Base-by-base conservation (phyloP, 139 green algal genomes). In the Microglena sp. region DNA sequence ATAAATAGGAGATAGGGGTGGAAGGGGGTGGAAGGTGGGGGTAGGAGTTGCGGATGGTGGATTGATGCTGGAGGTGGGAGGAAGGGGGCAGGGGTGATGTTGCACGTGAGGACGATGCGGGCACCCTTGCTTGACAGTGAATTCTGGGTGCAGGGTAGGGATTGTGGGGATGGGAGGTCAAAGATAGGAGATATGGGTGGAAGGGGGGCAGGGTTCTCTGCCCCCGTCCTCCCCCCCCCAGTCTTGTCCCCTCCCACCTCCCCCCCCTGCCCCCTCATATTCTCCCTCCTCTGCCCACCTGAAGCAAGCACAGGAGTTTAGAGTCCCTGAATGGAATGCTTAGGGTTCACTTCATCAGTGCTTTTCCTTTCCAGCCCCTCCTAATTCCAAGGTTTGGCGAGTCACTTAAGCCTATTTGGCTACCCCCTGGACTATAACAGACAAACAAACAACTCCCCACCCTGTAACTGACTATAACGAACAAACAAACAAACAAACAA, bases 31-130 rank as follows among this genome's bases (percentile, higher is more conserved):
- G 50, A 31, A 11, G 50, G 11, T 59, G 50, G 15, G 50, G 21
- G 50, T 26, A 6, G 11, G 15, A 32, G 50, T 59, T n/a, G 21
- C 22, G 22, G 6, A 11, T n/a, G 15, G 50, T 59, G 50, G 15
- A n/a, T n/a, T n/a, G n/a, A n/a, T n/a, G n/a, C n/a, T n/a, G n/a
- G n/a, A 50, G 40, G 18, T 50, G 40, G 40, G 18, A 18, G 18
- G 40, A n/a, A n/a, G n/a, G n/a, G n/a, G n/a, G 85, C 87, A 2
- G 91, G 91, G 1, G 91, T 97, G 57, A 97, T 79, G 58, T 87
- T 95, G 69, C 90, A 94, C n/a, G 96, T 73, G 30, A 95, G 79
- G 6, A 80, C 82, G 6, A 93, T 77, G 27, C 74, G 77, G 11
- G 87, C 84, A 2, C 85, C 88, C 4, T 32, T 77, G 55, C 88